These are phyloP conservation scores for Sporothrix pseudoabietina DNA, from an alignment of 2,329 filamentous ascomycete species.

Conservation along the genomic window DNA sequence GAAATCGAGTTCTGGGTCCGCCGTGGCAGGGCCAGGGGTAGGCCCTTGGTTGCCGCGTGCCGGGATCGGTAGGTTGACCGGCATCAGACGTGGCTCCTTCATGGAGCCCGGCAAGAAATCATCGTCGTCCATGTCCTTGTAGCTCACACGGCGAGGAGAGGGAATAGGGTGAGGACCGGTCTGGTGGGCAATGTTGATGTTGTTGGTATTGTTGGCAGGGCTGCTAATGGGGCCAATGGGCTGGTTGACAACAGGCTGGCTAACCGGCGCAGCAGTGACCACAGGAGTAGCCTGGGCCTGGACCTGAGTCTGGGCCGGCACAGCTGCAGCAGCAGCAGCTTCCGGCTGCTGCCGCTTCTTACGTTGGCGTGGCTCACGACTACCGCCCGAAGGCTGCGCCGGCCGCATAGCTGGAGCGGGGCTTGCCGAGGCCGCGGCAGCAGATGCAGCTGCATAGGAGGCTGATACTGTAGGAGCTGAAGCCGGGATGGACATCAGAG, in stretches of 20 bases:
- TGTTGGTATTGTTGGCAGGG: not conserved
- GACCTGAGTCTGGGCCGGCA: not conserved
- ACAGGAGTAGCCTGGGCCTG: not conserved
- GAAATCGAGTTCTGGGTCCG: slow-evolving; percentile 29
- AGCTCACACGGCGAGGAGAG: slow-evolving; percentile 18
- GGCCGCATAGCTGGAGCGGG: not conserved
- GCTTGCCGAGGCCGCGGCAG: not conserved
- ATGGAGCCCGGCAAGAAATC: slow-evolving; percentile 28
- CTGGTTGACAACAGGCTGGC: not conserved
- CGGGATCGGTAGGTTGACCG: not conserved
- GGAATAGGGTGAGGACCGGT: not conserved
- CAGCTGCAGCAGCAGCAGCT: not conserved
- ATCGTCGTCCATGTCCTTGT: slow-evolving; percentile 32
- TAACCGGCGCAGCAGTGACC: not conserved
- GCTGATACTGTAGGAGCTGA: not conserved
- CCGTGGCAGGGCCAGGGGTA: not conserved
- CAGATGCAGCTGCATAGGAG: not conserved
- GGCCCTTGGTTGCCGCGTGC: not conserved
- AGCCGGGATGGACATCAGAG: not conserved
- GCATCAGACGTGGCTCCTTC: slow-evolving; percentile 6
- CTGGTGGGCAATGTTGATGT: not conserved
- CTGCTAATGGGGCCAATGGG: not conserved
- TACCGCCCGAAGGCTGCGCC: not conserved
- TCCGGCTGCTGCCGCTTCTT: not conserved
- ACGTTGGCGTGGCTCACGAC: not conserved